Evolutionary conservation across 2,329 filamentous ascomycete species (phyloP), one percentile per base, ranked within the genome.

Genomic region (Drechslerella dactyloides): DNA sequence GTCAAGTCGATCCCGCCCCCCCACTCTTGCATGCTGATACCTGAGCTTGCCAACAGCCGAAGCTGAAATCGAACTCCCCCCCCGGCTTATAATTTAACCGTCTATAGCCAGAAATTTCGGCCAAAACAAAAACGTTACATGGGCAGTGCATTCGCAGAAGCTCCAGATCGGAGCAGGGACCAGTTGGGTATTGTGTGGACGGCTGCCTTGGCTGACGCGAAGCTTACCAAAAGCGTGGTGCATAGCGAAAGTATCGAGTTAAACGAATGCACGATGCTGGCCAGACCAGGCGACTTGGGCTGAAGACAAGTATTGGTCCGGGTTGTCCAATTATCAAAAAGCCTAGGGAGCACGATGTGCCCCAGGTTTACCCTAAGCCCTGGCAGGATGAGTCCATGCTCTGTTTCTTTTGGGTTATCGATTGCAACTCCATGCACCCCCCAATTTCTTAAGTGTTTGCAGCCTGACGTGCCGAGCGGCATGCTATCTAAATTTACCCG

Each of bases 91-190:
- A 44, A 6, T 44, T 48, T 48, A 48, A 23, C 44, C 44, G 44
- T 17, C 44, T 48, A 44, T 48, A 48, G 44, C 44, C 44, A 48
- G 19, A 48, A 19, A 48, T 11, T 19, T 19, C 44, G 19, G 44
- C 44, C 44, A 48, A 48, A 48, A 48, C 17, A 15, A 48, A 48
- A 48, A 48, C 21, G 19, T 48, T 4, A 48, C 44, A 19, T 15
- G 17, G 11, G 3, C 17, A 15, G 40, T 15, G 19, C 2, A 21
- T 10, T 48, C 2, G 3, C 6, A 19, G 17, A 48, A 17, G 4
- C 44, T 21, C 8, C 2, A 19, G 44, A 48, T 48, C 44, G 15
- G 44, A 19, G 19, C 44, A 48, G 19, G 44, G 44, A 21, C 19
- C 19, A 11, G 11, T 17, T 23, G 44, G 44, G 19, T 21, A 48